Conservation (phyloP, 2,329 filamentous ascomycete species). For the Dactylellina sp. region DNA sequence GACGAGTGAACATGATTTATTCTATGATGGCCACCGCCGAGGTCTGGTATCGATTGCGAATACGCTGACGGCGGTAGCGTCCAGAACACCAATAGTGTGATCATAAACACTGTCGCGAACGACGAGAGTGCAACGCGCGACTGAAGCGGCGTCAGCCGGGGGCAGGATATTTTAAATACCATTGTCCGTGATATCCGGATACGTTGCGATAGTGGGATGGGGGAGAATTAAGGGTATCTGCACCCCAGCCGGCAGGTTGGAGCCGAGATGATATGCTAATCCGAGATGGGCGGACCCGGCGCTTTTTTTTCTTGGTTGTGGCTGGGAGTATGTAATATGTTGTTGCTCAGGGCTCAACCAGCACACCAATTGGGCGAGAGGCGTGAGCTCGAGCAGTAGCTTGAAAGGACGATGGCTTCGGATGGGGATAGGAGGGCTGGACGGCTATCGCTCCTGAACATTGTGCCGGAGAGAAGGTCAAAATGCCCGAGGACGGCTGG, state of each 20-base stretch:
- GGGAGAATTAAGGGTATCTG: constrained; percentile 2
- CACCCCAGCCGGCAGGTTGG: constrained; percentile 26
- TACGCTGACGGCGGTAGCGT: constrained; percentile 72
- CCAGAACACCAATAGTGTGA: constrained; percentile 73
- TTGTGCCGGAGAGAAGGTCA: constrained; percentile 39
- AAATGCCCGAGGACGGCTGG: neutral
- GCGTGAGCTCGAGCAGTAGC: constrained; percentile 17
- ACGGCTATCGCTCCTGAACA: constrained; percentile 42
- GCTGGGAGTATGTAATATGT: neutral
- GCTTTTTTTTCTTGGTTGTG: constrained; percentile 5
- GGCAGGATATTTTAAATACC: constrained; percentile 53
- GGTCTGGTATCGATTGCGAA: constrained; percentile 67
- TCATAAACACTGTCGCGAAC: constrained; percentile 71
- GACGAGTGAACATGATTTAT: constrained; percentile 58
- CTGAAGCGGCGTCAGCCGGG: constrained; percentile 75
- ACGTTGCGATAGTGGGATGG: constrained; percentile 8
- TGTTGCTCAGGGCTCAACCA: constrained; percentile 49
- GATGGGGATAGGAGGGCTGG: constrained; percentile 29
- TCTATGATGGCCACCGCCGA: constrained; percentile 60
- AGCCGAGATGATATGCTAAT: constrained; percentile 30
- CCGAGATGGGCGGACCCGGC: constrained; percentile 6
- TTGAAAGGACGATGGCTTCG: constrained; percentile 10
- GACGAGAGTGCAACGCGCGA: constrained; percentile 77
- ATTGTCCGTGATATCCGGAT: constrained; percentile 25
- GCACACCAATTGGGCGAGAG: constrained; percentile 34